These are phyloP conservation scores for Spinacia oleracea DNA, from an alignment of 179 eudicot genomes.

Conservation along the genomic window DNA sequence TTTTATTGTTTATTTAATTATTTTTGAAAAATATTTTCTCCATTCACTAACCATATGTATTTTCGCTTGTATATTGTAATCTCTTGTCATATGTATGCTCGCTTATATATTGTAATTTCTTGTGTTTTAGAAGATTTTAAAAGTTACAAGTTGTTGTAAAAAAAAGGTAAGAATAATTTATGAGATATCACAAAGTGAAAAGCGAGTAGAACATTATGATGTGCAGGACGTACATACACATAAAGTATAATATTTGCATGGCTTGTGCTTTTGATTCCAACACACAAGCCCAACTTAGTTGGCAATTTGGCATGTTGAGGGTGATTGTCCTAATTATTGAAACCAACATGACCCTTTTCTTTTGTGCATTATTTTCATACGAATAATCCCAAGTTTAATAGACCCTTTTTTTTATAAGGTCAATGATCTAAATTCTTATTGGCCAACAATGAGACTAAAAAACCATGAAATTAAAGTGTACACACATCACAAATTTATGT, in stretches of 20 bases:
- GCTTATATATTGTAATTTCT: no score
- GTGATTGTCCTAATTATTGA: conserved; percentile 17
- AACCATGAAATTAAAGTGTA: neutral
- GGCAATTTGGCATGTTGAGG: conserved; percentile 2
- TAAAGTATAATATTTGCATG: no score
- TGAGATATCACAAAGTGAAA: no score
- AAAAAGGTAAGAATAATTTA: no score
- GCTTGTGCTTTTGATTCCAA: conserved; percentile 6
- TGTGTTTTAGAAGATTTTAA: no score
- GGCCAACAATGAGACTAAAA: conserved; percentile 1
- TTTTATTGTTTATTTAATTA: neutral
- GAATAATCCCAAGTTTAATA: neutral
- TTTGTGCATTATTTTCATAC: neutral
- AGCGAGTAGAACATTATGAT: no score
- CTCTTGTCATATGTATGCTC: no score
- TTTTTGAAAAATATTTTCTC: no score
- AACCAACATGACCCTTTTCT: conserved; percentile 4
- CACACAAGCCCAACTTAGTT: conserved; percentile 6
- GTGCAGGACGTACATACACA: no score
- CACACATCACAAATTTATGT: conserved; percentile 1
- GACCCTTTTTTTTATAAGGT: neutral
- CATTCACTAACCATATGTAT: no score
- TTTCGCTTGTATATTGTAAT: no score
- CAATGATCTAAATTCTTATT: neutral
- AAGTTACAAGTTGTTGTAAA: no score